Conservation (phyloP, 225 moss, liverwort and hornwort species). For the Pseudoscleropodium purum region DNA sequence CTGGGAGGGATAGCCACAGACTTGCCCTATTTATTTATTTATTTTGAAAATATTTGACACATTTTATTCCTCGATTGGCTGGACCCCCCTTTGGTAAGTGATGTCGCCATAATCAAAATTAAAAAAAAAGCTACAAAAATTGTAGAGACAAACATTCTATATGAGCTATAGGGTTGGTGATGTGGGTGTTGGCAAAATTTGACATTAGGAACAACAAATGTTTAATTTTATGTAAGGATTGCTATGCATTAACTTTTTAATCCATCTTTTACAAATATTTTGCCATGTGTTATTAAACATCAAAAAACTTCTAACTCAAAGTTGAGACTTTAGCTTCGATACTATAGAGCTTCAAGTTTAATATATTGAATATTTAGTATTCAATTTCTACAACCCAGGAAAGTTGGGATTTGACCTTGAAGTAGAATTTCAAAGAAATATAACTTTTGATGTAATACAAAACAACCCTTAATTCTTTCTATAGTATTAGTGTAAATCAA, state of each 20-base stretch:
- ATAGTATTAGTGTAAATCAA: background rate
- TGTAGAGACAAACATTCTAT: background rate
- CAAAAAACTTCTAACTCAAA: no score
- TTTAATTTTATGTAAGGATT: background rate
- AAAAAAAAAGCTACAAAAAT: no score
- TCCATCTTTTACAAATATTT: no score
- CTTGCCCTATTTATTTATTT: background rate
- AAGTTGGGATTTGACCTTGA: background rate
- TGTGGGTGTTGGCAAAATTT: background rate
- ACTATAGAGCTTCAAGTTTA: background rate
- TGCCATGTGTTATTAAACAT: no score
- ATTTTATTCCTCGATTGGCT: no score
- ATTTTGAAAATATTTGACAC: background rate
- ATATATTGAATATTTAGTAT: background rate
- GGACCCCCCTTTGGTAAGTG: no score
- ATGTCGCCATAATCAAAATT: background rate
- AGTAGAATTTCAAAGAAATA: no score
- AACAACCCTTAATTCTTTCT: background rate
- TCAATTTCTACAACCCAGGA: background rate
- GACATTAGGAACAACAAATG: background rate
- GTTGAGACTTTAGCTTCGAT: no score
- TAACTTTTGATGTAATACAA: rapidly evolving
- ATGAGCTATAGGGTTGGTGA: no score
- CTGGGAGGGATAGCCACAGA: background rate
- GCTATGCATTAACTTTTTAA: background rate